Percentiles rank a stretch among this genome's conserved stretches.
phyloP scores from a whole-genome alignment of 2,329 filamentous ascomycete genomes.

The Diplodia intermedia region DNA sequence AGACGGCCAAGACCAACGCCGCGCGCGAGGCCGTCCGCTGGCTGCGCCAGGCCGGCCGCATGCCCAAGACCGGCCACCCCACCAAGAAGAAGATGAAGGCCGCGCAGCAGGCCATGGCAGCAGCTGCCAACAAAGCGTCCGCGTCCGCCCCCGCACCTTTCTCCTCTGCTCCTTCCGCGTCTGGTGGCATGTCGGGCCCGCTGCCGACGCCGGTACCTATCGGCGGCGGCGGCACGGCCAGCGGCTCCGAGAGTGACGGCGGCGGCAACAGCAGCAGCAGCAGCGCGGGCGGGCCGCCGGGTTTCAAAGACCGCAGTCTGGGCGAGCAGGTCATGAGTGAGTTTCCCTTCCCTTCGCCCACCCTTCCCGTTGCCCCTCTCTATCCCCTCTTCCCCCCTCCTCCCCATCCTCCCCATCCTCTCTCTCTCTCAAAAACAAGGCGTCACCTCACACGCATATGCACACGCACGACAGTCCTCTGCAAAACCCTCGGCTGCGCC shows the following conservation, averaged over 20 bases:
- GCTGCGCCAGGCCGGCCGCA: slow-evolving; percentile 47
- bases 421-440: not conserved
- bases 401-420: too few relatives aligned
- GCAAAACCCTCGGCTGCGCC: slow-evolving; percentile 31
- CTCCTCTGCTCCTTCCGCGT: not conserved
- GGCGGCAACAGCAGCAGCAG: not conserved
- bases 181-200: not conserved
- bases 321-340: slow-evolving; percentile 29
- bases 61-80: slow-evolving; percentile 43
- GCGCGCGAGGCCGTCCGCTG: slow-evolving; percentile 52
- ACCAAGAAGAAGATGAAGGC: slow-evolving; percentile 41
- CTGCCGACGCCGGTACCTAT: not conserved
- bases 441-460: too few relatives aligned
- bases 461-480: not conserved
- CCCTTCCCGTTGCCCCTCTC: not conserved
- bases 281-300: not conserved
- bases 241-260: slow-evolving; percentile 1
- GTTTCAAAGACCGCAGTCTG: not conserved
- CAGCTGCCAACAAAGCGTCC: not conserved
- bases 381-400: too few relatives aligned
- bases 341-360: not conserved
- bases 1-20: slow-evolving; percentile 51
- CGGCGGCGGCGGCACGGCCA: not conserved
- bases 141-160: too few relatives aligned
- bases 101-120: not conserved